Percentiles rank a stretch among this genome's conserved stretches.
Conservation (phyloP, 179 eudicot species). For the Dionaea muscipula region DNA sequence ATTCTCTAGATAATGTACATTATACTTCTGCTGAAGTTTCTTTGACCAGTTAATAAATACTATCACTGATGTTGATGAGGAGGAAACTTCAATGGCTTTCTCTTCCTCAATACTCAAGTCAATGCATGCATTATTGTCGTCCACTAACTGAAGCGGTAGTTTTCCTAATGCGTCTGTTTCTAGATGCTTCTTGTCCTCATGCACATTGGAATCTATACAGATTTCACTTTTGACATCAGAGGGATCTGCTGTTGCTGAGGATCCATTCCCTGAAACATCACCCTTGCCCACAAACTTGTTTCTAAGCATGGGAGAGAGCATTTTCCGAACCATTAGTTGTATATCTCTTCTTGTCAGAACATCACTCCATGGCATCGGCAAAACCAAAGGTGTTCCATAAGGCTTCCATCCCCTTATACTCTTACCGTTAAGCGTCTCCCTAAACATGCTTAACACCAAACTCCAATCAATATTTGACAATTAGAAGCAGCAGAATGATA, state of each 20-base stretch:
- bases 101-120: slow-evolving; percentile 75
- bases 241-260: slow-evolving; percentile 22
- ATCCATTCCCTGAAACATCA: slow-evolving; percentile 17
- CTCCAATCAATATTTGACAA: background rate
- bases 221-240: slow-evolving; percentile 26
- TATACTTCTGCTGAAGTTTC: slow-evolving; percentile 61
- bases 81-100: slow-evolving; percentile 52
- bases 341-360: slow-evolving; percentile 61
- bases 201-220: slow-evolving; percentile 17
- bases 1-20: slow-evolving; percentile 61
- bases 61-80: slow-evolving; percentile 47
- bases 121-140: slow-evolving; percentile 70
- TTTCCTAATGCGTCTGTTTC: slow-evolving; percentile 23
- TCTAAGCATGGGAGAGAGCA: slow-evolving; percentile 71
- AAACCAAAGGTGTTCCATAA: slow-evolving; percentile 88
- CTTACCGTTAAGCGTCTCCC: slow-evolving; percentile 47
- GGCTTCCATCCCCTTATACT: slow-evolving; percentile 59
- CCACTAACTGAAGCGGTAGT: slow-evolving; percentile 78
- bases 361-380: slow-evolving; percentile 58
- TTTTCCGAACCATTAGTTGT: slow-evolving; percentile 58
- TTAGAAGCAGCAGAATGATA: background rate
- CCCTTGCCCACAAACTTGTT: slow-evolving; percentile 19
- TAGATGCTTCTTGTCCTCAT: slow-evolving; percentile 21
- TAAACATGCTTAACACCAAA: slow-evolving; percentile 13
- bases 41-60: slow-evolving; percentile 88